Evolutionary conservation across 2,329 filamentous ascomycete genomes (phyloP), one percentile per base, ranked within the genome.

Genomic region (Phyllosticta citribraziliensis): DNA sequence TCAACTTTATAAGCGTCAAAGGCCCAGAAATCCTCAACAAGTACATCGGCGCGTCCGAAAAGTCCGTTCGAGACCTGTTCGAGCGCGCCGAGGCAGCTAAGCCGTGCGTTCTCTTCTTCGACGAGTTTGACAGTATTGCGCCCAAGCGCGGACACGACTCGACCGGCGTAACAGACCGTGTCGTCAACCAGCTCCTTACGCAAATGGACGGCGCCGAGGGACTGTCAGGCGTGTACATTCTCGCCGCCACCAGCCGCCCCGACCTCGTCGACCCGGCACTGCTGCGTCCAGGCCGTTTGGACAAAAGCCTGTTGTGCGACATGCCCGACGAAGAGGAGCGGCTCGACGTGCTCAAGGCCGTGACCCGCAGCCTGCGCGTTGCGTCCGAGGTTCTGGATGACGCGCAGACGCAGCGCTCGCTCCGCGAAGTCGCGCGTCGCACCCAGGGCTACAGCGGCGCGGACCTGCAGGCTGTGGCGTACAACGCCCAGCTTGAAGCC

Each of bases 201-300:
- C 93, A 97, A 74, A 99, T 99, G 94, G 94, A 99, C 70, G 94
- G 94, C 70, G 94, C 94, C 0, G 95, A 99, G 74, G 95, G 94
- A 0, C 77, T 99, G 4, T 91, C 88, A 0, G 94, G 94, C 1
- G 95, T 99, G 0, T 99, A 99, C 68, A 94, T 99, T 5, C 83
- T 99, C 2, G 95, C 95, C 22, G 95, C 94, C 1, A 99, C 94
- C 0, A 93, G 88, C 1, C 81, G 95, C 5, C 95, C 95, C 0
- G 95, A 99, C 73, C 78, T 99, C 14, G 97, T 99, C 63, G 94
- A 99, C 71, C 93, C 95, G 12, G 94, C 94, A 0, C 79, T 99
- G 25, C 81, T 99, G 24, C 85, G 94, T 54, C 95, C 95, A 0
- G 94, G 94, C 8, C 88, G 94, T 66, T 77, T 99, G 17, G 94